Base-by-base conservation (phyloP, 2,329 filamentous ascomycete genomes). In the Cadophora sp. region DNA sequence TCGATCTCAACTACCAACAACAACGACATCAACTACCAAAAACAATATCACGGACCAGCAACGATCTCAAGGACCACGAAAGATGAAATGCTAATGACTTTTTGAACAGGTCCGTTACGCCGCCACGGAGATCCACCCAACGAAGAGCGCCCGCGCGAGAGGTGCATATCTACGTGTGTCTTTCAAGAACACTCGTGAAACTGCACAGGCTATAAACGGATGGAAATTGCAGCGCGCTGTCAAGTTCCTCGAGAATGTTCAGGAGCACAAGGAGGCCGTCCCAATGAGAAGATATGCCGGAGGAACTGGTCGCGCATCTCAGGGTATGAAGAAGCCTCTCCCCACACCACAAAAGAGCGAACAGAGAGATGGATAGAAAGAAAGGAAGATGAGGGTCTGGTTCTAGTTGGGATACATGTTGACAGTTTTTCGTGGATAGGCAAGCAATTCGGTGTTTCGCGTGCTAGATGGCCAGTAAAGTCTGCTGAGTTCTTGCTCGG, bases 151-250 rank as follows among this genome's bases (percentile, higher is more conserved):
- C 84, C 93, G 95, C 87, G 92, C 95, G 81, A 94, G 96, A 85
- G 96, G 96, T 84, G 94, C 94, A 83, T 99, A 98, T 89, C 92
- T 99, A 79, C 94, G 96, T 82, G 95, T 98, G 79, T 97, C 93
- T 78, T 99, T 97, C 93, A 99, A 99, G 91, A 99, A 99, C 91
- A 99, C 96, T 82, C 94, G 96, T 81, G 96, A 99, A 89, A 97
- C 95, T 76, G 96, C 96, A 75, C 96, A 98, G 88, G 94, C 94
- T 80, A 97, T 99, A 90, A 98, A 96, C 86, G 71, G 67, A 63
- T 74, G 73, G 73, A 74, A 74, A 67, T 83, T 98, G 81, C 88
- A 93, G 85, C 94, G 96, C 81, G 96, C 96, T 79, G 85, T 97
- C 77, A 90, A 90, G 81, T 99, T 97, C 91, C 93, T 99, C 81